Conservation (phyloP, 2,329 filamentous ascomycete genomes). For the Aspergillus jensenii region DNA sequence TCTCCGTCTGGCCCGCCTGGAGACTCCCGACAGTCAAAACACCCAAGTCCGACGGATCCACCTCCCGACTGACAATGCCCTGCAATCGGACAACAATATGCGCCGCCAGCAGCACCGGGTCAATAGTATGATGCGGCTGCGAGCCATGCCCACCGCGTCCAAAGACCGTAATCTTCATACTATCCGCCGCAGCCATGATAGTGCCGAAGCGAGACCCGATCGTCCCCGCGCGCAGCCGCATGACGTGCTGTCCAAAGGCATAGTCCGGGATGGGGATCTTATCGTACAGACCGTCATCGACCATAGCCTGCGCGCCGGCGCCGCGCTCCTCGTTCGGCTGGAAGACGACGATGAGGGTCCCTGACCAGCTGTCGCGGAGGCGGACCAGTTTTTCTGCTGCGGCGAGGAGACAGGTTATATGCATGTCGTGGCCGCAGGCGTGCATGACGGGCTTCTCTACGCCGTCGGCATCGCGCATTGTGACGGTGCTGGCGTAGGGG, state of each 20-base stretch:
- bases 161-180: slow-evolving; percentile 54
- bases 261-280: slow-evolving; percentile 56
- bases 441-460: slow-evolving; percentile 59
- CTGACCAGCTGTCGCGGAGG: slow-evolving; percentile 53
- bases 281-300: slow-evolving; percentile 58
- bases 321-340: slow-evolving; percentile 68
- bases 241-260: slow-evolving; percentile 58
- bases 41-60: slow-evolving; percentile 52
- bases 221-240: slow-evolving; percentile 44
- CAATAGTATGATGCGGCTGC: slow-evolving; percentile 56
- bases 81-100: slow-evolving; percentile 59
- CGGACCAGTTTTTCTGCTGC: slow-evolving; percentile 52
- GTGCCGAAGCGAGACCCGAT: slow-evolving; percentile 40
- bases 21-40: slow-evolving; percentile 61
- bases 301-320: slow-evolving; percentile 62
- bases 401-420: slow-evolving; percentile 57
- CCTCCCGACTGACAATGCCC: slow-evolving; percentile 57
- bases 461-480: slow-evolving; percentile 49
- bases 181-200: slow-evolving; percentile 47
- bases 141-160: slow-evolving; percentile 61
- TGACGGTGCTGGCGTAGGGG: slow-evolving; percentile 48
- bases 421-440: slow-evolving; percentile 63
- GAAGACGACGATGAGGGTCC: slow-evolving; percentile 64
- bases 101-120: slow-evolving; percentile 60
- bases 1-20: slow-evolving; percentile 61